phyloP scores from a whole-genome alignment of 192 early-diverging fungal species.

The Umbelopsis vinacea region DNA sequence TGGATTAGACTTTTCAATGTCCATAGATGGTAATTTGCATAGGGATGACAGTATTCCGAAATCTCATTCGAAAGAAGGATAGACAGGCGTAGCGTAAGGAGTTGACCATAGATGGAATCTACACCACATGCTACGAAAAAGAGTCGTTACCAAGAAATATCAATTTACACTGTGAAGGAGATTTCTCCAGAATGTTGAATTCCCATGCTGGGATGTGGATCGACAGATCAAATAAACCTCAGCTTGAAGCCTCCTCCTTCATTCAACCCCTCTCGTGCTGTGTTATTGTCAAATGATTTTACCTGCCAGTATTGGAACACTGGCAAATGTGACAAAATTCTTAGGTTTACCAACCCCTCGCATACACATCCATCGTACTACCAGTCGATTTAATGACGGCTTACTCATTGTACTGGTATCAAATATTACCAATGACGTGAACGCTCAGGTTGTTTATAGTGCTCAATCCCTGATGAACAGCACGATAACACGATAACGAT shows the following conservation, averaged over 20 bases:
- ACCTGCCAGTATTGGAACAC: no score
- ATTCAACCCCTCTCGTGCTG: not conserved
- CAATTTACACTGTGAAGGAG: not conserved
- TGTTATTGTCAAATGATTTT: no score
- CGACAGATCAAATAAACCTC: not conserved
- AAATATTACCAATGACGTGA: no score
- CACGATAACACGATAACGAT: no score
- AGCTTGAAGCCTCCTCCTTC: not conserved
- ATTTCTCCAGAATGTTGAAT: not conserved
- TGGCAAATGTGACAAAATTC: no score
- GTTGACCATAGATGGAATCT: not conserved
- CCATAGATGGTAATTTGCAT: not conserved
- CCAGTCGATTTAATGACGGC: no score
- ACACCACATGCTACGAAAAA: not conserved
- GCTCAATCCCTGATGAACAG: no score
- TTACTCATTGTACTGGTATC: no score
- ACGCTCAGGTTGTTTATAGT: no score
- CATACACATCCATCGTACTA: no score
- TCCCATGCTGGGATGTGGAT: not conserved
- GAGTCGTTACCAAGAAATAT: not conserved
- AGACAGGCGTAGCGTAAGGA: not conserved
- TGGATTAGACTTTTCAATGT: not conserved
- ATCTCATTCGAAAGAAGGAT: not conserved
- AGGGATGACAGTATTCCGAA: not conserved
- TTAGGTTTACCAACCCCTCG: no score